Base-by-base conservation (phyloP, 805 yeast species). In the Lipomyces lipofer region DNA sequence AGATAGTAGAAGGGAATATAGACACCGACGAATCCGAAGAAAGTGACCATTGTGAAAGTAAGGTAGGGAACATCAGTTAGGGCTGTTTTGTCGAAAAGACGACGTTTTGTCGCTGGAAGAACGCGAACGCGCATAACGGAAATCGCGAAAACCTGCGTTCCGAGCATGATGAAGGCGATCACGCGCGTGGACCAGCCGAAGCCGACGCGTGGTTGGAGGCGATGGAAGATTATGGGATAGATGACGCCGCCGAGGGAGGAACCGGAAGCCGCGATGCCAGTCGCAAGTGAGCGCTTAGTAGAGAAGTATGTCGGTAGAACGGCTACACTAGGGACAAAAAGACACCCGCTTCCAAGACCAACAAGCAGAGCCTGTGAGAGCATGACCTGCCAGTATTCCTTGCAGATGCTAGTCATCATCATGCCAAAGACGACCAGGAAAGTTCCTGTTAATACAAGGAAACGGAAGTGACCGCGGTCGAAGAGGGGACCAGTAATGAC, bases 121-220 rank as follows among this genome's bases (percentile, higher is more conserved):
- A 68, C 53, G 22, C 74, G 56, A 3, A 67, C 52, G 28, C 56
- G 60, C 49, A 67, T 46, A n/a, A 65, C 50, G 5, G 63, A 24
- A 10, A 63, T 51, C 32, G 69, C 51, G 8, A 63, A 46, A 2
- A 48, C 32, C 17, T 55, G 52, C 7, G 71, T 68, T 0, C 54
- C 72, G 8, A 73, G 58, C 46, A 74, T 69, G 21, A 79, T 66
- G 58, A 81, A 75, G 0, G 79, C 80, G 47, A 79, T 66, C 15
- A 74, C 71, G 46, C 85, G 71, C 44, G 76, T 69, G 2, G 82
- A 75, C 84, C 84, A 81, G 7, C 70, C 72, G 61, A 78, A 80
- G 1, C 85, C 85, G 19, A 78, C 71, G 15, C 66, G 63, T 5
- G 64, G 59, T 49, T 75, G 73, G 44, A 79, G 65, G 21, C 64